Evolutionary conservation across 805 yeast genomes (phyloP), one percentile per base, ranked within the genome.

Genomic region (Teunomyces pallodes): DNA sequence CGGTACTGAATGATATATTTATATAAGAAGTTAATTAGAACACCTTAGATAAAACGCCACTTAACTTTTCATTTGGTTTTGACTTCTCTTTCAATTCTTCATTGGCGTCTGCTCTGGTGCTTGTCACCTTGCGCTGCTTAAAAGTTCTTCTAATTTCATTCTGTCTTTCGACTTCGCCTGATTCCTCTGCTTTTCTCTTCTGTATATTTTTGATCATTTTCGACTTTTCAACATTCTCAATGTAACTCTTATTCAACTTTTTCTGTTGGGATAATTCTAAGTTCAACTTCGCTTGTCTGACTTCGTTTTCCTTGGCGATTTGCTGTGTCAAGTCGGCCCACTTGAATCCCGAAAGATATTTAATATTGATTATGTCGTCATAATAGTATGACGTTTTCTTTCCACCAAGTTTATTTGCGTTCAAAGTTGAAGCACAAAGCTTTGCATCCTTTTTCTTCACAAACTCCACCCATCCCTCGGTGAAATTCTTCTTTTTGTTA

Each of bases 391-490:
- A 81, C 2, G 94, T 86, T 68, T 94, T 94, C 60, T 85, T 90
- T 35, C 98, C 99, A 26, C 98, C 99, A 30, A 94, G 70, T 8
- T 77, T 87, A 61, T 90, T 88, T 9, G 96, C 96, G 61, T 94
- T 94, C 60, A 94, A 69, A 0, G 97, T 86, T 8, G 74, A 75
- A 2, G 94, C 96, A 51, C 96, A 90, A 31, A 90, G 66, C 62
- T 92, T 92, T 1, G 98, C 99, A 58, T 90, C 88, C 56, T 79
- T 80, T 62, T 94, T 94, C 59, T 82, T 81, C 24, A 78, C 70
- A 66, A 88, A 94, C 68, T 94, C 99, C 6, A 87, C 94, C 99
- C 99, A 94, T 10, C 99, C 99, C 72, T 92, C 99, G 27, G 86
- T 88, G 61, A 81, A 94, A 69, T 80, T 86, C 61, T 79, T 78